Evolutionary conservation across 768 basidiomycete genomes (phyloP).

Genomic region (Lentinus tigrinus): DNA sequence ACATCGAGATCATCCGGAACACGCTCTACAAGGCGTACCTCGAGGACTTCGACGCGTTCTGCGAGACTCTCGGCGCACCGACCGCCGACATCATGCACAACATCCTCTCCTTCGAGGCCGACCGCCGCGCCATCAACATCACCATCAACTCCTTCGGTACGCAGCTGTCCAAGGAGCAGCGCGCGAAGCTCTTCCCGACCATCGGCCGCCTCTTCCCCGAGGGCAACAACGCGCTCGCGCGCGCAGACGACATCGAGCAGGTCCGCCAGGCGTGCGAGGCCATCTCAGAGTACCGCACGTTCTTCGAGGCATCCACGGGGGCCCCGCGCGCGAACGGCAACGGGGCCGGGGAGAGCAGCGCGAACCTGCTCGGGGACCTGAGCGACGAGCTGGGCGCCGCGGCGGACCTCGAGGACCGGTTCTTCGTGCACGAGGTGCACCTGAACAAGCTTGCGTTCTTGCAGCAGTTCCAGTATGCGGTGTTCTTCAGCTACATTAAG

Average conservation of each 20-base stretch:
- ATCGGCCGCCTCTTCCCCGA: constrained; percentile 94
- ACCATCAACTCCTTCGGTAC: constrained; percentile 99
- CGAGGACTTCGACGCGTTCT: constrained; percentile 92
- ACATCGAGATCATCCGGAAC: constrained; percentile 99
- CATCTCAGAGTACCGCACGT: constrained; percentile 85
- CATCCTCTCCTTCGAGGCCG: constrained; percentile 94
- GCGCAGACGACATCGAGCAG: constrained; percentile 94
- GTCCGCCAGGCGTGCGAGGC: constrained; percentile 85
- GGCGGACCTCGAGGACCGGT: constrained; percentile 84
- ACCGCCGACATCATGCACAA: constrained; percentile 90
- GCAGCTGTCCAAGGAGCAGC: constrained; percentile 90
- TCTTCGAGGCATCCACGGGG: constrained; percentile 69
- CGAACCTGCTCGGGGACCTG: constrained; percentile 29
- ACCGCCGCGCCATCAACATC: constrained; percentile 95
- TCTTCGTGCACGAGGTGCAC: constrained; percentile 92
- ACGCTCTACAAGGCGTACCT: constrained; percentile 99
- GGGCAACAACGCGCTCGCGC: constrained; percentile 91
- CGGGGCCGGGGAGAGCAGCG: constrained; percentile 31
- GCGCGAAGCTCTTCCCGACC: constrained; percentile 90
- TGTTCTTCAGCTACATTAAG: constrained; percentile 92
- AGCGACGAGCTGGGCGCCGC: constrained; percentile 33
- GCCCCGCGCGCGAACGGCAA: constrained; percentile 29
- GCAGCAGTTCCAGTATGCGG: constrained; percentile 94
- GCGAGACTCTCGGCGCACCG: constrained; percentile 73
- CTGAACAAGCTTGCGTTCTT: constrained; percentile 93